A percentile compares a stretch with the other conserved stretches of the same genome.
Conservation (phyloP, 768 basidiomycete species). For the Mycena indigotica region DNA sequence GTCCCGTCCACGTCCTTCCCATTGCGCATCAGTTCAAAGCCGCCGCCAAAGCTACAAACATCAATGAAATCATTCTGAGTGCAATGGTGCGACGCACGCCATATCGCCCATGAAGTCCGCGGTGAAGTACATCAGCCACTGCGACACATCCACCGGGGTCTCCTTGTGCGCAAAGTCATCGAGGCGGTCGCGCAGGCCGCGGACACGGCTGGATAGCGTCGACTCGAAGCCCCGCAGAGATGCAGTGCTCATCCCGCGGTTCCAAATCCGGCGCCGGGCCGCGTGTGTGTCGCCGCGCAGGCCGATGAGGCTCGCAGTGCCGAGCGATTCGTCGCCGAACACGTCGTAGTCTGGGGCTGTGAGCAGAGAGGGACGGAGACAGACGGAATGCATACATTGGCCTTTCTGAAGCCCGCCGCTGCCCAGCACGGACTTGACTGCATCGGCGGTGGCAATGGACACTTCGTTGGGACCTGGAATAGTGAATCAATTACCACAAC, state of each 20-base stretch:
- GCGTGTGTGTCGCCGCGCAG: neutral
- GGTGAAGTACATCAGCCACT: neutral
- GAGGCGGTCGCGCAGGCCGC: neutral
- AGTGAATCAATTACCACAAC: neutral
- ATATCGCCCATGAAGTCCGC: neutral
- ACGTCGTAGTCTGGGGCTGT: neutral
- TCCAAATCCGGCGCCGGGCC: neutral
- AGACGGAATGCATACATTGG: neutral
- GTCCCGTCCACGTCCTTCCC: neutral
- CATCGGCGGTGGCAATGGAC: neutral
- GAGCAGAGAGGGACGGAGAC: neutral
- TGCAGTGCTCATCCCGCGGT: neutral
- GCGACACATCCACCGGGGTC: neutral
- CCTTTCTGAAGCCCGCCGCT: neutral
- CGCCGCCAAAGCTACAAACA: no score
- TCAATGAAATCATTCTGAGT: no score
- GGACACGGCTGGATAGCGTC: neutral
- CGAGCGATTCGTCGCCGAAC: neutral
- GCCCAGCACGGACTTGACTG: neutral
- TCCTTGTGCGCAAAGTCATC: neutral
- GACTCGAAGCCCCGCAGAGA: neutral
- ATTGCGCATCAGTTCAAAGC: neutral
- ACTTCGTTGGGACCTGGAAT: neutral
- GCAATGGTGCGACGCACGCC: no score
- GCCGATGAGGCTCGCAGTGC: neutral